These are phyloP conservation scores for Ampelocalamus luodianensis DNA, from an alignment of 176 grass and related monocot species.

Conservation along the genomic window DNA sequence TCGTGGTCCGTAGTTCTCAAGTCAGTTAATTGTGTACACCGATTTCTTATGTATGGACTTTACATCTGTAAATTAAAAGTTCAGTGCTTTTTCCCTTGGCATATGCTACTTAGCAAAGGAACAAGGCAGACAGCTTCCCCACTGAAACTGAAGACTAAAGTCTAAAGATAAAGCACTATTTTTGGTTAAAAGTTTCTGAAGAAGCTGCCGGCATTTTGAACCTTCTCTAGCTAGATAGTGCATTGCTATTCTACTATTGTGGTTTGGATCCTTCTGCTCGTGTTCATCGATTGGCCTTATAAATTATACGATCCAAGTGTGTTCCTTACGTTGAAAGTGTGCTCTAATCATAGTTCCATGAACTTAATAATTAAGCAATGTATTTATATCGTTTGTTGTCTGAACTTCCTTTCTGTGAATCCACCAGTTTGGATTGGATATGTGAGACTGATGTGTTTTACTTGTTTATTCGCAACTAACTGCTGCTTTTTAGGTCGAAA, in stretches of 20 bases:
- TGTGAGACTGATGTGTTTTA: background rate
- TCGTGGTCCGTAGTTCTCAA: conserved; percentile 17
- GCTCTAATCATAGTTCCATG: conserved; percentile 1
- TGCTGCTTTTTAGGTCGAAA: conserved; percentile 49
- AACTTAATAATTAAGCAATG: conserved; percentile 21
- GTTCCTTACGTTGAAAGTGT: conserved; percentile 26
- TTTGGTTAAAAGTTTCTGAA: conserved; percentile 23
- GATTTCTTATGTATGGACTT: conserved; percentile 18
- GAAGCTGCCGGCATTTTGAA: conserved; percentile 3
- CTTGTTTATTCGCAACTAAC: conserved; percentile 36
- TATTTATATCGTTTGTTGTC: background rate
- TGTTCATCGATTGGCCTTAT: background rate
- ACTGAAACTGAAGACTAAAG: background rate
- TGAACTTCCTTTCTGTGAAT: conserved; percentile 23
- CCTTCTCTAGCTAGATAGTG: background rate
- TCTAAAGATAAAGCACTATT: background rate
- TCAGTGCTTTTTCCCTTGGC: conserved; percentile 28
- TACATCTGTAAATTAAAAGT: conserved; percentile 4
- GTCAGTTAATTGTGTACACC: conserved; percentile 7
- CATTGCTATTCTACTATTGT: background rate
- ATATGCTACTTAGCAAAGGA: conserved; percentile 8
- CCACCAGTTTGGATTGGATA: conserved; percentile 21
- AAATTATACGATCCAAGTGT: background rate
- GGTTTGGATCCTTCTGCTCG: background rate
- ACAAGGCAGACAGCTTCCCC: background rate